Base-by-base conservation (phyloP, 371 early-diverging fungal genomes). In the Mucor sp. region DNA sequence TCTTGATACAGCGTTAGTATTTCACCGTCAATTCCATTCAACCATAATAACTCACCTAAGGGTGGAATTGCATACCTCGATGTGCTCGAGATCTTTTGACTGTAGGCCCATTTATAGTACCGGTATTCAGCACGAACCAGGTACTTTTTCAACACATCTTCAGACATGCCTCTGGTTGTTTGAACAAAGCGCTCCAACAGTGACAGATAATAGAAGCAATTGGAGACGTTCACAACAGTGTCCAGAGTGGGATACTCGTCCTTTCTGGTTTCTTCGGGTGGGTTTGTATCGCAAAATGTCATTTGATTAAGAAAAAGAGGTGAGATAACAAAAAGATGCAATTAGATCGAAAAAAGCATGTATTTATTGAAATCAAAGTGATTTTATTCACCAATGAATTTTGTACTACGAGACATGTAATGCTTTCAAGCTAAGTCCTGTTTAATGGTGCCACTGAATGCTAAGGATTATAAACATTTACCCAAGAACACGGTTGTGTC, bases 181-280 rank as follows among this genome's bases (percentile, higher is more conserved):
- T 39, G 3, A 7, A 63, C 64, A 55, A 63, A 63, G 4, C 64
- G 55, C 6, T 63, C 64, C n/a, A 63, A 27, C 9, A 63, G 39
- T n/a, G 63, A 63, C 7, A 63, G 19, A 35, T 63, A 63, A n/a
- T 63, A 63, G 12, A 32, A 63, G n/a, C 41, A 63, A 17, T 41
- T 39, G n/a, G 63, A 50, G 12, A 63, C 63, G 4, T 35, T 63
- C 0, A 63, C 64, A 4, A 17, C 32, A 17, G 17, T 56, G 7
- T 56, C 57, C 28, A 56, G 23, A 17, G 32, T 32, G 19, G 57
- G 57, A 32, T 32, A 56, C 17, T 56, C 57, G 7, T 56, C 19
- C 9, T 56, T 21, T 3, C 12, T 8, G 7, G 8, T 12, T 21
- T 62, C 62, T 12, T 14, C 12, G 3, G 62, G 62, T 19, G 62